phyloP scores from a whole-genome alignment of 331 rosid genomes.

The Erythrophleum ivorense region DNA sequence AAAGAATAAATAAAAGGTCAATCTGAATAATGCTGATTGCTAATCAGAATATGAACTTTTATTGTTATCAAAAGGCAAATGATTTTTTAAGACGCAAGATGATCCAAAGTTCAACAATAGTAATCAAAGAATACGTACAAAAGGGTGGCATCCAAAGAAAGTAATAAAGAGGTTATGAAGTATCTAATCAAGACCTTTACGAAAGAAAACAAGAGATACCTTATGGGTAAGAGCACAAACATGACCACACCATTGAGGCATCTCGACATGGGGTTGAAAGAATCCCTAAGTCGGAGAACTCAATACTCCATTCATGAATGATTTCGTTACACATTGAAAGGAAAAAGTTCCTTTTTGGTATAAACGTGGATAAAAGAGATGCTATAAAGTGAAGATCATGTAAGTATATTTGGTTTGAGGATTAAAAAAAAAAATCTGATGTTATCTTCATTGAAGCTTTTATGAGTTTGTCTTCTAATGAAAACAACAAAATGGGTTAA shows the following conservation, averaged over 20 bases:
- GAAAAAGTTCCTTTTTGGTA: conserved; percentile 27
- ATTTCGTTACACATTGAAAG: conserved; percentile 38
- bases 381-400: conserved; percentile 25
- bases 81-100: conserved; percentile 41
- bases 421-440: not conserved
- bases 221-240: conserved; percentile 39
- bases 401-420: conserved; percentile 35
- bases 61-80: conserved; percentile 36
- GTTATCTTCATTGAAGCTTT: not conserved
- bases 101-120: conserved; percentile 11
- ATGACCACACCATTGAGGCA: conserved; percentile 22
- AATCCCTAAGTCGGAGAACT: conserved; percentile 39
- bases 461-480: not conserved
- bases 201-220: conserved; percentile 45
- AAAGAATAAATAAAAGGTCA: not conserved
- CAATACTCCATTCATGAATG: conserved; percentile 34
- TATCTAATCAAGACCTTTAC: conserved; percentile 46
- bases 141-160: conserved; percentile 53
- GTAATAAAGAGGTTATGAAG: conserved; percentile 33
- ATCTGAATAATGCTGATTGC: conserved; percentile 18
- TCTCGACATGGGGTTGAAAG: conserved; percentile 52
- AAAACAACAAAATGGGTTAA: conserved; percentile 14
- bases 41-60: conserved; percentile 33
- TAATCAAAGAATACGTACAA: conserved; percentile 28
- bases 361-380: conserved; percentile 33